A percentile compares a stretch with the other conserved stretches of the same genome.
These are phyloP conservation scores for Tulasnella sp. DNA, from an alignment of 768 basidiomycete species.

Conservation along the genomic window DNA sequence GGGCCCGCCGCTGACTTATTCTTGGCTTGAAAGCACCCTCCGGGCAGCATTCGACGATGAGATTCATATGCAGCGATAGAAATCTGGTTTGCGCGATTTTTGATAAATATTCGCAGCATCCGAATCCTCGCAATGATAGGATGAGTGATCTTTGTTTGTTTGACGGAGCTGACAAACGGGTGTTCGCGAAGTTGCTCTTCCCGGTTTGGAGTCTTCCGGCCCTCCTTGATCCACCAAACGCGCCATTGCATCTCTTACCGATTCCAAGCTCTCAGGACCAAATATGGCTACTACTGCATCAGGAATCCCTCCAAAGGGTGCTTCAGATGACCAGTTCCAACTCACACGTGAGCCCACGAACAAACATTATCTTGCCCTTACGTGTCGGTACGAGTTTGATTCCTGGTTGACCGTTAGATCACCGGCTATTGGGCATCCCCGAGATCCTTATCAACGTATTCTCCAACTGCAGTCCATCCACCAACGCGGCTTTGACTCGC, in stretches of 20 bases:
- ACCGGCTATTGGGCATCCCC: not conserved
- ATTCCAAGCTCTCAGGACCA: not conserved
- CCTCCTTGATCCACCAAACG: not conserved
- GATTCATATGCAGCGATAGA: no score
- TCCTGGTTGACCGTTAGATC: not conserved
- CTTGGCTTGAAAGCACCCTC: no score
- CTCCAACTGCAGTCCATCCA: not conserved
- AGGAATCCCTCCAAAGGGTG: not conserved
- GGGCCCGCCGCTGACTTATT: no score
- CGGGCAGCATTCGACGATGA: no score
- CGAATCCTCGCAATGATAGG: no score
- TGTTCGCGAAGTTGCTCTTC: not conserved
- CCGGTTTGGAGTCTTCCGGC: not conserved
- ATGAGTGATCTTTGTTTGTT: not conserved
- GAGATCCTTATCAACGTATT: not conserved
- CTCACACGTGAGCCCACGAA: not conserved
- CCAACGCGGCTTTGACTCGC: not conserved
- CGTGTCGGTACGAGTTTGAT: not conserved
- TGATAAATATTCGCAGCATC: no score
- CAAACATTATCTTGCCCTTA: not conserved
- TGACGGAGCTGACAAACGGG: not conserved
- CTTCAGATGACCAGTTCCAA: not conserved
- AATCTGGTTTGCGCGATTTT: no score
- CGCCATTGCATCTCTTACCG: not conserved
- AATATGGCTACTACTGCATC: not conserved